A percentile compares a stretch with the other conserved stretches of the same genome.
Conservation (phyloP, 768 basidiomycete genomes). For the Tubosaeta sp. region DNA sequence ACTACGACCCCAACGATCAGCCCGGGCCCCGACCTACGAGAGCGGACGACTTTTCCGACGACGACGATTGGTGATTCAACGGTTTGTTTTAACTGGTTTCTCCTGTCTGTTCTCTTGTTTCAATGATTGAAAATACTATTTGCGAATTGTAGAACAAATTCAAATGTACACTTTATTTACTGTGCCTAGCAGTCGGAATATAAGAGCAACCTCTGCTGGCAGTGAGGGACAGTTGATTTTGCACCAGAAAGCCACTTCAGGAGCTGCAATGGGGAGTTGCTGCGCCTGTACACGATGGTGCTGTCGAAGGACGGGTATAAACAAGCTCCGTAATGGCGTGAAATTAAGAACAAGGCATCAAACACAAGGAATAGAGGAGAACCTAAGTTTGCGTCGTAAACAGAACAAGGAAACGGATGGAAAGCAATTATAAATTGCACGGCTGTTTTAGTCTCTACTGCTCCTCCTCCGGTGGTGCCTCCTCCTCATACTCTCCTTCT, state of each 20-base stretch:
- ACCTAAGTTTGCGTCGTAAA: conserved; percentile 36
- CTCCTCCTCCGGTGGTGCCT: conserved; percentile 58
- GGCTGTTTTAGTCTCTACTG: conserved; percentile 33
- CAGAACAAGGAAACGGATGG: conserved; percentile 9
- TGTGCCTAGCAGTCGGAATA: not conserved
- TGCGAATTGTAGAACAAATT: not conserved
- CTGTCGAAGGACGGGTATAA: not conserved
- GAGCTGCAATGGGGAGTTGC: conserved; percentile 27
- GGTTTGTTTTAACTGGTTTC: not conserved
- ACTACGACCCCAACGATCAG: conserved; percentile 2
- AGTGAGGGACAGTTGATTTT: conserved; percentile 12
- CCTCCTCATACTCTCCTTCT: conserved; percentile 88
- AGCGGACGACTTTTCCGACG: conserved; percentile 25
- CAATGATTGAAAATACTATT: not conserved
- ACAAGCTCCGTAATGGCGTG: conserved; percentile 19
- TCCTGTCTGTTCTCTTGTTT: not conserved
- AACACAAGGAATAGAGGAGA: conserved; percentile 28
- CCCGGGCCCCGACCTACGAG: conserved; percentile 5
- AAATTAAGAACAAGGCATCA: conserved; percentile 30
- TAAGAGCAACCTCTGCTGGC: not conserved
- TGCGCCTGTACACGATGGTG: conserved; percentile 32
- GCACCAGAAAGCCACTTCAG: conserved; percentile 32
- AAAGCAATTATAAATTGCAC: conserved; percentile 17
- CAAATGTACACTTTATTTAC: not conserved
- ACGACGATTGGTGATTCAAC: conserved; percentile 23